Evolutionary conservation across 306 rosid genomes (phyloP).

Genomic region (Rosa chinensis): DNA sequence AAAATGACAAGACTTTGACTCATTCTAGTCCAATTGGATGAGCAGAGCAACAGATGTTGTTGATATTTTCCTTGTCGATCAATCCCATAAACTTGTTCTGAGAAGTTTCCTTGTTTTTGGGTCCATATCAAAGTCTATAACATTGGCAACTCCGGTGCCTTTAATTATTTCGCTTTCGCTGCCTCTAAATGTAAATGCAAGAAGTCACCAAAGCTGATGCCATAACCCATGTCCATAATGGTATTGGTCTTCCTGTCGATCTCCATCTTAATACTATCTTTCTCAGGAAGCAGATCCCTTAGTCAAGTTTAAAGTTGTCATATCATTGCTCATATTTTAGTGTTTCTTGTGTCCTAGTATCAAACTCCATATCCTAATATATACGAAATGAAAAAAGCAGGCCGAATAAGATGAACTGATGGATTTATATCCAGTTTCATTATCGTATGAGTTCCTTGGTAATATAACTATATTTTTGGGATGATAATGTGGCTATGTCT

Average conservation of each 20-base stretch:
- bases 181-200: background rate
- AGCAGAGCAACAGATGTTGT: background rate
- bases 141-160: background rate
- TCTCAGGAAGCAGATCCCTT: background rate
- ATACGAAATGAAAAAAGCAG: background rate
- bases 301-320: background rate
- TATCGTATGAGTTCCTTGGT: background rate
- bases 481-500: background rate
- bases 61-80: background rate
- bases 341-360: background rate
- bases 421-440: background rate
- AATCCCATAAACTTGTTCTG: background rate
- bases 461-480: background rate
- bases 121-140: background rate
- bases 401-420: background rate
- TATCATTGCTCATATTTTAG: background rate
- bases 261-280: background rate
- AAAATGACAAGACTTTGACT: background rate
- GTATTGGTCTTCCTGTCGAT: background rate
- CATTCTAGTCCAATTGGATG: background rate
- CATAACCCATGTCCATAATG: background rate
- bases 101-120: background rate
- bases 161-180: background rate
- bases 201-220: background rate
- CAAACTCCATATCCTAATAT: background rate